Conservation (phyloP, 1,139 yeast species). For the Suzukiozyma palmioleophila region DNA sequence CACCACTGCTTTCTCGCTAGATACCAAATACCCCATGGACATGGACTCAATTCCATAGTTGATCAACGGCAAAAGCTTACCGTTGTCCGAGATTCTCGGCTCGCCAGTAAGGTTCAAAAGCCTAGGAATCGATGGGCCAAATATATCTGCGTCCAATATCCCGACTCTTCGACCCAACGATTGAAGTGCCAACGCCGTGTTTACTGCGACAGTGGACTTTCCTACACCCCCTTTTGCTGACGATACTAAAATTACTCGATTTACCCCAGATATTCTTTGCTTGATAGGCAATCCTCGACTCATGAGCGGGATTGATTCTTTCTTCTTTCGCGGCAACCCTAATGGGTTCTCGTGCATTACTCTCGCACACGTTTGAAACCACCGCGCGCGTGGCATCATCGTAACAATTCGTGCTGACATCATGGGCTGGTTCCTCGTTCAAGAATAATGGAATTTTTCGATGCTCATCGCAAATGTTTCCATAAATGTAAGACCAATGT, state of each 20-base stretch:
- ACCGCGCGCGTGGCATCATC: not conserved
- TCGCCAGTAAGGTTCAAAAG: constrained; percentile 62
- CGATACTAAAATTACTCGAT: constrained; percentile 61
- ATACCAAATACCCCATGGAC: constrained; percentile 84
- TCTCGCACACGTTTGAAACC: constrained; percentile 5
- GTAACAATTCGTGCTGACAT: not conserved
- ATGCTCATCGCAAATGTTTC: constrained; percentile 3
- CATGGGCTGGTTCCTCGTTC: not conserved
- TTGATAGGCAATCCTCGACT: constrained; percentile 51
- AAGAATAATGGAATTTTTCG: not conserved
- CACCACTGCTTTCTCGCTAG: constrained; percentile 68
- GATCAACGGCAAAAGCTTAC: constrained; percentile 62
- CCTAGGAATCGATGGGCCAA: constrained; percentile 81
- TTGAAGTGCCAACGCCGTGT: constrained; percentile 61
- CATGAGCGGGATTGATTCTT: constrained; percentile 32
- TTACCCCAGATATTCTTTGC: constrained; percentile 56
- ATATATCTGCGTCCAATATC: constrained; percentile 72
- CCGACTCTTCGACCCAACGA: constrained; percentile 59
- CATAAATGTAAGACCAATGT: not conserved
- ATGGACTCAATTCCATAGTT: constrained; percentile 79
- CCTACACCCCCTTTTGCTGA: constrained; percentile 82
- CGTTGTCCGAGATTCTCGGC: constrained; percentile 53
- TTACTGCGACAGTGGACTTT: constrained; percentile 57
- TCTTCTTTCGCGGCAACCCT: constrained; percentile 50
- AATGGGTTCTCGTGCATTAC: constrained; percentile 28